Conservation (phyloP, 2,329 filamentous ascomycete genomes). For the Fusarium anguioides region DNA sequence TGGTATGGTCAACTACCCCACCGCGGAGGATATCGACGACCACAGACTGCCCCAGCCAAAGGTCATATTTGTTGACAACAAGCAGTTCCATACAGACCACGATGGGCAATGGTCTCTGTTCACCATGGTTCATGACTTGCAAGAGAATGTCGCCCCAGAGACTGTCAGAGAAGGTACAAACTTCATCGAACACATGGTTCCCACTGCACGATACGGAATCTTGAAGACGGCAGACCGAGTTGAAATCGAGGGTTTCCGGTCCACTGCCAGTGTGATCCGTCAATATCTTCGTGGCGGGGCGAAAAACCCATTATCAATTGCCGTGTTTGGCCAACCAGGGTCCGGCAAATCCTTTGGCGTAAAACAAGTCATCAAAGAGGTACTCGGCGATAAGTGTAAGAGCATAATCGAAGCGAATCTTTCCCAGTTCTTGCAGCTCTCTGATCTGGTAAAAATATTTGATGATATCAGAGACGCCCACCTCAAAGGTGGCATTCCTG, state of each 20-base stretch:
- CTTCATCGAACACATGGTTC: background rate
- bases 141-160: background rate
- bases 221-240: background rate
- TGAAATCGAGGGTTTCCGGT: background rate
- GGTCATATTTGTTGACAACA: background rate
- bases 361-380: background rate
- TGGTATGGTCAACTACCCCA: background rate
- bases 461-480: background rate
- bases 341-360: background rate
- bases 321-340: background rate
- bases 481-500: background rate
- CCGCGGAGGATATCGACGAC: background rate
- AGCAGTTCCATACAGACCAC: rapidly evolving
- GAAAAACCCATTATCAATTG: background rate
- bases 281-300: background rate
- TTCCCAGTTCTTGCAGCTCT: background rate
- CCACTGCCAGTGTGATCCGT: background rate
- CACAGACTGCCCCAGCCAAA: background rate
- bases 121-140: background rate
- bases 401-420: background rate
- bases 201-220: background rate
- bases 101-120: background rate
- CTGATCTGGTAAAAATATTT: background rate
- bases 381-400: no score
- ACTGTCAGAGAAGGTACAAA: background rate